Conservation (phyloP, 352 stramenopile genomes). For the Phytophthora litchii region DNA sequence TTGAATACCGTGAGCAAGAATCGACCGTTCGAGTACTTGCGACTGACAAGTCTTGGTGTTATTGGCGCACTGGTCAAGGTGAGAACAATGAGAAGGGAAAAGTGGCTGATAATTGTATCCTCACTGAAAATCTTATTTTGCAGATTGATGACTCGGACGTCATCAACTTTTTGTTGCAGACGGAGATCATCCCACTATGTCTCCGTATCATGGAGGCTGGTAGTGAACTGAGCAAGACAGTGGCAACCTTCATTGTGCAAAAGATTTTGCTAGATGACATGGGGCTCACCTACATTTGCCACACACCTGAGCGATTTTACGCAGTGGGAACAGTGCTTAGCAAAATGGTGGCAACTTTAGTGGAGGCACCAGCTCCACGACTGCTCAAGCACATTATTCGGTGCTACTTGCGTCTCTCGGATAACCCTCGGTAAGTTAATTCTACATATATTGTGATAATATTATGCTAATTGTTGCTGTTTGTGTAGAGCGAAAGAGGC, state of each 20-base stretch:
- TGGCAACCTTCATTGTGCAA: conserved; percentile 99
- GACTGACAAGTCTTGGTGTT: conserved; percentile 97
- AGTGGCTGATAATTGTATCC: not conserved
- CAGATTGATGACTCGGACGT: conserved; percentile 98
- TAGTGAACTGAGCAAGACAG: conserved; percentile 97
- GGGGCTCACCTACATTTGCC: conserved; percentile 98
- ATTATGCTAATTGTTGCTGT: conserved; percentile 1
- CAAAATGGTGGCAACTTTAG: conserved; percentile 97
- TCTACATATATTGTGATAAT: conserved; percentile 2
- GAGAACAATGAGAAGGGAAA: conserved; percentile 2
- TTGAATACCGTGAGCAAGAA: conserved; percentile 99
- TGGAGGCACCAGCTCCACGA: conserved; percentile 92
- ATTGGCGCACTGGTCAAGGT: conserved; percentile 99
- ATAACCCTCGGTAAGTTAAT: conserved; percentile 60
- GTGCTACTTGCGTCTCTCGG: conserved; percentile 96
- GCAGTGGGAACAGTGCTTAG: conserved; percentile 92
- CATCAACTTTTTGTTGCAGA: conserved; percentile 99
- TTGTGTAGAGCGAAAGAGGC: conserved; percentile 91
- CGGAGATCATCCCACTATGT: conserved; percentile 99
- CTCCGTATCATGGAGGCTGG: conserved; percentile 99
- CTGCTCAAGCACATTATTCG: conserved; percentile 99
- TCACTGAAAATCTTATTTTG: conserved; percentile 1
- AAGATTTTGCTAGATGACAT: conserved; percentile 99
- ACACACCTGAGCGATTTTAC: conserved; percentile 95
- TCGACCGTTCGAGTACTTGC: conserved; percentile 98